Conservation (phyloP, 192 early-diverging fungal species). For the Pilobolus umbonatus region DNA sequence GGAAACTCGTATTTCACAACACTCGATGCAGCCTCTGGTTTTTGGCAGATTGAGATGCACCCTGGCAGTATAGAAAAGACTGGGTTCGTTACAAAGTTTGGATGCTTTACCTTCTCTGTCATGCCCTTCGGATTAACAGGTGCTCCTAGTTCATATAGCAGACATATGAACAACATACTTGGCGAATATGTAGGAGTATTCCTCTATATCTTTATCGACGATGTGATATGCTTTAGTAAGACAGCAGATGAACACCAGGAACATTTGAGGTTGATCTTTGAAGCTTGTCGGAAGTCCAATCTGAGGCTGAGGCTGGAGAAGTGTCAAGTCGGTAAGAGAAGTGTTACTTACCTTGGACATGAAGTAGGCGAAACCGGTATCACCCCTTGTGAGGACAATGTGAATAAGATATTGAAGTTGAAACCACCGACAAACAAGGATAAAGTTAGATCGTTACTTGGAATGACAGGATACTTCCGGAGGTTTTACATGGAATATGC, state of each 20-base stretch:
- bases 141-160: conserved; percentile 52
- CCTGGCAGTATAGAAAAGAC: conserved; percentile 16
- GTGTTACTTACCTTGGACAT: conserved; percentile 1
- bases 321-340: neutral
- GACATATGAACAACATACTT: conserved; percentile 6
- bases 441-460: conserved; percentile 29
- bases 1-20: conserved; percentile 25
- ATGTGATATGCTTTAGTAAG: conserved; percentile 29
- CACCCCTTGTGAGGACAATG: neutral
- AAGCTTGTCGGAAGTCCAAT: neutral
- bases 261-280: conserved; percentile 20
- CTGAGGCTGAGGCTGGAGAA: neutral
- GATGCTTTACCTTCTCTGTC: conserved; percentile 47
- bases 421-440: conserved; percentile 3
- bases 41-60: conserved; percentile 12
- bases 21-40: conserved; percentile 19
- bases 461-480: conserved; percentile 32
- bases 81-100: conserved; percentile 30
- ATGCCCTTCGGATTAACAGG: conserved; percentile 62
- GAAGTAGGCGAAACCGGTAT: neutral
- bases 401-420: conserved; percentile 8
- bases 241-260: conserved; percentile 16
- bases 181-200: neutral
- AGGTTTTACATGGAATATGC: conserved; percentile 33
- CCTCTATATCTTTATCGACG: conserved; percentile 30